These are phyloP conservation scores for Tephrocybe sp. DNA, from an alignment of 768 basidiomycete species.

Conservation along the genomic window DNA sequence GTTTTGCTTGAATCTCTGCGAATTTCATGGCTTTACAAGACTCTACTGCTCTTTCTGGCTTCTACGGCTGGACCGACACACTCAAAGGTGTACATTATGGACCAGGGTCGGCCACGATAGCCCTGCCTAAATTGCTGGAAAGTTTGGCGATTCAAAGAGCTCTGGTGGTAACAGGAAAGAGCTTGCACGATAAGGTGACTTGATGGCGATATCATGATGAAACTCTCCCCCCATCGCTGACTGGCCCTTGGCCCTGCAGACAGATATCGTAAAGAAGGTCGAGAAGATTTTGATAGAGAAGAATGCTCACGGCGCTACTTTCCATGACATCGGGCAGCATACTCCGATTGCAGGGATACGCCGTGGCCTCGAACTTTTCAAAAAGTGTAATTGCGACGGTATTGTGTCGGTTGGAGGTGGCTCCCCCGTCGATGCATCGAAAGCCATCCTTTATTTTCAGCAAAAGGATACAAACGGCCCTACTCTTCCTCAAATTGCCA, in stretches of 20 bases:
- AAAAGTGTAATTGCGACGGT: slow-evolving; percentile 56
- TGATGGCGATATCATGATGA: too few species aligned
- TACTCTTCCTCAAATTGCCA: slow-evolving; percentile 65
- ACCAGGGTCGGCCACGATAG: slow-evolving; percentile 59
- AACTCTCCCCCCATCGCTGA: too few species aligned
- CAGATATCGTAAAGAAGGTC: slow-evolving; percentile 55
- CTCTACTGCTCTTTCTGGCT: slow-evolving; percentile 38
- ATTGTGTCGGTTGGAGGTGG: slow-evolving; percentile 79
- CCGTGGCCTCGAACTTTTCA: slow-evolving; percentile 53
- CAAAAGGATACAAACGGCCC: slow-evolving; percentile 53
- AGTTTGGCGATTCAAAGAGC: slow-evolving; percentile 58
- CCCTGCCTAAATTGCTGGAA: slow-evolving; percentile 60
- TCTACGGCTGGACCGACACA: slow-evolving; percentile 65
- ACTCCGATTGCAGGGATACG: slow-evolving; percentile 66
- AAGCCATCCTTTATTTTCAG: slow-evolving; percentile 64
- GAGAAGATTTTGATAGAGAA: slow-evolving; percentile 53
- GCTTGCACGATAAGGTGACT: slow-evolving; percentile 58
- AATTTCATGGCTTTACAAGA: slow-evolving; percentile 17
- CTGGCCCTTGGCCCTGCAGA: slow-evolving; percentile 32
- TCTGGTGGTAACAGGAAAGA: slow-evolving; percentile 70
- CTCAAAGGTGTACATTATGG: slow-evolving; percentile 72
- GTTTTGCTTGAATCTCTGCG: too few species aligned
- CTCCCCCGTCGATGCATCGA: slow-evolving; percentile 76
- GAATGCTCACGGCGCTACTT: slow-evolving; percentile 63
- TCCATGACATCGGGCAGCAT: slow-evolving; percentile 73